Base-by-base conservation (phyloP, 257 asterid genomes). In the Gentiana dahurica region DNA sequence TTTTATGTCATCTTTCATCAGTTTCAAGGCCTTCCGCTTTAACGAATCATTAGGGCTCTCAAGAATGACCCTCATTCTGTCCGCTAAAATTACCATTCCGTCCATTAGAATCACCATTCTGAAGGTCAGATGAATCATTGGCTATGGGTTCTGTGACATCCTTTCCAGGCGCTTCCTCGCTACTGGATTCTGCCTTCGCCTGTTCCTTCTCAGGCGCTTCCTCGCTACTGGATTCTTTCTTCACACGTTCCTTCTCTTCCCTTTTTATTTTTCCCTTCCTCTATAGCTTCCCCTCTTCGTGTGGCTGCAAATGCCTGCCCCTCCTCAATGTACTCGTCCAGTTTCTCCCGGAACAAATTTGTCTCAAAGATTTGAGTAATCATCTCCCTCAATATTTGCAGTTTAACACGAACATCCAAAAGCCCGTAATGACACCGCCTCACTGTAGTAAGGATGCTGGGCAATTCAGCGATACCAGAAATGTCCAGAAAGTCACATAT, bases 281-380 rank as follows among this genome's bases (percentile, higher is more conserved):
- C 87, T 59, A 87, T 64, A 65, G 90, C 94, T 77, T 87, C 94
- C 71, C 81, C 95, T 62, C 98, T 85, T 75, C 84, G 74, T 66
- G 85, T 70, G 34, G 98, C 96, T 65, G 92, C 69, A 69, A 91
- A 84, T 55, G 98, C 98, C 72, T 82, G 84, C 62, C 80, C 68
- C 65, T 87, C 88, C 78, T 85, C 95, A 65, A 83, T 66, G 69
- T 73, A 76, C 75, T 83, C 94, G 64, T 85, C 96, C 85, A 91
- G 68, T 72, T 73, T 85, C 58, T 75, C 79, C 82, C 84, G 79
- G 44, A 85, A 64, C 59, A 71, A 60, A n/a, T 76, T 87, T 48
- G 95, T 79, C 68, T 80, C 95, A 51, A 91, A 67, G 61, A 70
- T 89, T 65, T 73, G 84, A 70, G 83, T 68, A 57, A 87, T 79